Conservation (phyloP, 2,329 filamentous ascomycete species). For the Penicillium sp. region DNA sequence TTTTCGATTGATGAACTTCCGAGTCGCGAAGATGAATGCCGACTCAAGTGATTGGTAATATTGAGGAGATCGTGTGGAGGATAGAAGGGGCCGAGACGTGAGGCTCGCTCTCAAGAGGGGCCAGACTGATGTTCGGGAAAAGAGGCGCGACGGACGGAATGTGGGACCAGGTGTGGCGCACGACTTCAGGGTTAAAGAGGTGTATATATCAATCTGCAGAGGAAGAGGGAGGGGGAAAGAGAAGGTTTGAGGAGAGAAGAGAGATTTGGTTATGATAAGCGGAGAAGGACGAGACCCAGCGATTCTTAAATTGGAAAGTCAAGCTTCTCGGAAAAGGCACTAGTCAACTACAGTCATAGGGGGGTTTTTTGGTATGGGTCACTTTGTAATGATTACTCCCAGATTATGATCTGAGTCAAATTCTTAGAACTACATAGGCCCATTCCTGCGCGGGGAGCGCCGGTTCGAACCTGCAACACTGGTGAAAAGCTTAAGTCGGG, state of each 20-base stretch:
- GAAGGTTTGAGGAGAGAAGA: slow-evolving; percentile 5
- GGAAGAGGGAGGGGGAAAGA: slow-evolving; percentile 37
- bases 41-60: neutral
- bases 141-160: neutral
- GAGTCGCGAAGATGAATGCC: neutral
- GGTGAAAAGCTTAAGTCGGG: neutral
- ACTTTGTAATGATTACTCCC: neutral
- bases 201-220: neutral
- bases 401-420: neutral
- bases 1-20: neutral
- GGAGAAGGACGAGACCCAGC: slow-evolving; percentile 22
- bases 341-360: neutral
- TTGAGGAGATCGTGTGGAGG: neutral
- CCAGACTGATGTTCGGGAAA: neutral
- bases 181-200: neutral
- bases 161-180: slow-evolving; percentile 12
- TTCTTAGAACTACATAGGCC: neutral
- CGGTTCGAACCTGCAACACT: neutral
- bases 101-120: slow-evolving; percentile 51
- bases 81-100: slow-evolving; percentile 40
- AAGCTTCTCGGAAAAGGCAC: slow-evolving; percentile 27
- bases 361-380: neutral
- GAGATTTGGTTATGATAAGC: slow-evolving; percentile 26
- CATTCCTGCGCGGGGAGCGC: neutral
- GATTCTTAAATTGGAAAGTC: slow-evolving; percentile 29